Conservation (phyloP, 2,329 filamentous ascomycete genomes). For the Rhinocladiella similis region DNA sequence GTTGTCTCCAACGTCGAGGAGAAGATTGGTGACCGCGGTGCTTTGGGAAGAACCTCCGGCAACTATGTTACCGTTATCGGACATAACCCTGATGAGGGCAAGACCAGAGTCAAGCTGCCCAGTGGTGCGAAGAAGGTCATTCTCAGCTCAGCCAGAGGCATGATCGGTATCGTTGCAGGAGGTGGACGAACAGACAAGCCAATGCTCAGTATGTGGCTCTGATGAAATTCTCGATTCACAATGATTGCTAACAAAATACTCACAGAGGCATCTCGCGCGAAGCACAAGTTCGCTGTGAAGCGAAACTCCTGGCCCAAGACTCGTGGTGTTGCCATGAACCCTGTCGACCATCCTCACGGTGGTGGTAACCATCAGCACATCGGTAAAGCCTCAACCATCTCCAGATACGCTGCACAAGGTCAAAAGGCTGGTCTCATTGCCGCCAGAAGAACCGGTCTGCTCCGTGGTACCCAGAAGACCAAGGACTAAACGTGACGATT, state of each 20-base stretch:
- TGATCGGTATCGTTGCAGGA: slow-evolving; percentile 99
- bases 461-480: slow-evolving; percentile 99
- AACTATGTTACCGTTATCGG: slow-evolving; percentile 99
- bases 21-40: slow-evolving; percentile 95
- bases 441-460: slow-evolving; percentile 98
- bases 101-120: slow-evolving; percentile 99
- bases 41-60: slow-evolving; percentile 93
- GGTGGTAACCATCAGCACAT: slow-evolving; percentile 99
- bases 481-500: slow-evolving; percentile 72
- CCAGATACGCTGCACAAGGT: slow-evolving; percentile 93
- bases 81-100: slow-evolving; percentile 98
- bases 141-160: slow-evolving; percentile 86
- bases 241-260: slow-evolving; percentile 42
- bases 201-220: slow-evolving; percentile 69
- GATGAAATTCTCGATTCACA: background rate
- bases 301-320: slow-evolving; percentile 99
- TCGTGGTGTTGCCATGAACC: slow-evolving; percentile 99
- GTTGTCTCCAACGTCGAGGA: slow-evolving; percentile 99
- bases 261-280: slow-evolving; percentile 95
- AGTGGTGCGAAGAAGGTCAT: slow-evolving; percentile 99
- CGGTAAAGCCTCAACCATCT: slow-evolving; percentile 99
- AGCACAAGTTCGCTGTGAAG: slow-evolving; percentile 99
- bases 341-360: slow-evolving; percentile 98
- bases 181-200: slow-evolving; percentile 99
- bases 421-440: slow-evolving; percentile 99